phyloP scores from a whole-genome alignment of 148 eudicot species.

The Rhododendron vialii region DNA sequence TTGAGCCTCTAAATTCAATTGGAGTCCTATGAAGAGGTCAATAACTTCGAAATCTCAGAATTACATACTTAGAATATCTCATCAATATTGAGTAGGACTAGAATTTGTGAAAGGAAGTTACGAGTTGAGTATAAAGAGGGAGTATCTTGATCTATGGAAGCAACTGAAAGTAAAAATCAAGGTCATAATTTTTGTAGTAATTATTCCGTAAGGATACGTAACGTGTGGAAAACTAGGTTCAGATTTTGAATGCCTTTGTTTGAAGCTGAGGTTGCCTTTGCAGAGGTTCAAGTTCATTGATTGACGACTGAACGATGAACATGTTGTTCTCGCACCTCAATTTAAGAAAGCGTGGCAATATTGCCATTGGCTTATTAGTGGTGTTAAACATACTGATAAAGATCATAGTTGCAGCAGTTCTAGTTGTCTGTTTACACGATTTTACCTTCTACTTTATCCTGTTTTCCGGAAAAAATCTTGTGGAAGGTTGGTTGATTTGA shows the following conservation, averaged over 20 bases:
- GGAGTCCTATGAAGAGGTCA: background rate
- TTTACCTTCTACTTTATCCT: background rate
- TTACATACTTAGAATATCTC: background rate
- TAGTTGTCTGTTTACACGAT: background rate
- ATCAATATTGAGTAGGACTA: background rate
- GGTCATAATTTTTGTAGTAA: background rate
- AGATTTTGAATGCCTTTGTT: background rate
- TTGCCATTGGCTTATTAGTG: background rate
- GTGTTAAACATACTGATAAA: background rate
- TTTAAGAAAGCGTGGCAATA: background rate
- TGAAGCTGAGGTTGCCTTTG: background rate
- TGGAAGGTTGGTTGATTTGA: background rate
- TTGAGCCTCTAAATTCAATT: background rate
- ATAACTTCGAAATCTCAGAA: background rate
- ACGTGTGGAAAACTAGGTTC: background rate
- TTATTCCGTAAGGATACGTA: background rate
- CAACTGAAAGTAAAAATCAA: background rate
- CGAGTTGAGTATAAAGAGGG: background rate
- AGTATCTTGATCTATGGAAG: too few relatives aligned
- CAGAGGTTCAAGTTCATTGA: background rate
- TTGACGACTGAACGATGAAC: background rate
- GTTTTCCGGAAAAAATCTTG: background rate
- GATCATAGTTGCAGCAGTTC: background rate
- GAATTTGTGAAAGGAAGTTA: background rate
- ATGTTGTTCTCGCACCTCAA: background rate